These are phyloP conservation scores for Vicia sativa DNA, from an alignment of 306 rosid species.

Conservation along the genomic window DNA sequence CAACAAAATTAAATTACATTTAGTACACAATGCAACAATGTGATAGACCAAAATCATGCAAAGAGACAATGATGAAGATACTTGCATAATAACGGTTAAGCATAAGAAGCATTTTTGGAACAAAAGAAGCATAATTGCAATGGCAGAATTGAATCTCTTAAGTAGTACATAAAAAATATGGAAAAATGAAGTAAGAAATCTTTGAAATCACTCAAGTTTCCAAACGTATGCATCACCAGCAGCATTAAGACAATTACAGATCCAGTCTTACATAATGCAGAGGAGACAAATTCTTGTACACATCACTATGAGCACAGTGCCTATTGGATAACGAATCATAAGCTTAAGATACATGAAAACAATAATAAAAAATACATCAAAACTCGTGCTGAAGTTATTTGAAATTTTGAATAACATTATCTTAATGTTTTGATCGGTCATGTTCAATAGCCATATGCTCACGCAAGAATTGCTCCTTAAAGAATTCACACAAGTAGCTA, in stretches of 20 bases:
- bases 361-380: neutral
- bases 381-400: neutral
- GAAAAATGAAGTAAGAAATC: neutral
- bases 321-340: slow-evolving; percentile 1
- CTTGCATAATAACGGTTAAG: slow-evolving; percentile 10
- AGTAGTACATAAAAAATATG: neutral
- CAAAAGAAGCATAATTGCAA: neutral
- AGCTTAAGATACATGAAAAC: neutral
- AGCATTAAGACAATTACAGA: slow-evolving; percentile 9
- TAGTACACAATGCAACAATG: slow-evolving; percentile 16
- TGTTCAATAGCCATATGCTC: neutral
- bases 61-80: neutral
- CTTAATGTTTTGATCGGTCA: neutral
- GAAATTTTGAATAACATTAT: neutral
- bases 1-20: slow-evolving; percentile 26
- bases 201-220: slow-evolving; percentile 17
- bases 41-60: slow-evolving; percentile 14
- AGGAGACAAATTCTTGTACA: neutral
- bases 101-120: slow-evolving; percentile 8
- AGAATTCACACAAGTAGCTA: slow-evolving; percentile 9
- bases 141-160: slow-evolving; percentile 18
- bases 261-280: neutral
- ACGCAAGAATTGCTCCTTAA: neutral
- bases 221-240: slow-evolving; percentile 1
- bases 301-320: neutral